A percentile compares a stretch with the other conserved stretches of the same genome.
phyloP scores from a whole-genome alignment of 352 stramenopile genomes.

The Saprolegnia parasitica region DNA sequence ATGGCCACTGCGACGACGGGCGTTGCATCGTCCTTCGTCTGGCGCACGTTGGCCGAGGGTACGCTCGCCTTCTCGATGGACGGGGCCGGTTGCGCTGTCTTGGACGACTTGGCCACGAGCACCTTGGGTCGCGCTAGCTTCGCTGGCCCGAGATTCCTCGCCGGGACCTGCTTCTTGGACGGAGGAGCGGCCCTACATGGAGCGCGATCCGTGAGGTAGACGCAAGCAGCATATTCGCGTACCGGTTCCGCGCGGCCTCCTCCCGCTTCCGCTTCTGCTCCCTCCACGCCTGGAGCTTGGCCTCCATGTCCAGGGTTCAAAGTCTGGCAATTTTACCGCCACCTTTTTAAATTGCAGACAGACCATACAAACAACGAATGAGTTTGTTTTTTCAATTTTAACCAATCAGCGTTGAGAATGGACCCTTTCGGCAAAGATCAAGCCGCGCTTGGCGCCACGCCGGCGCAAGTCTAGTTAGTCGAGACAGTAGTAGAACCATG shows the following conservation, averaged over 20 bases:
- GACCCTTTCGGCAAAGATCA: neutral
- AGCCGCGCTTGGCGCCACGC: neutral
- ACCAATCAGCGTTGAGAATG: constrained; percentile 4
- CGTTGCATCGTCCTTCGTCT: too few species aligned
- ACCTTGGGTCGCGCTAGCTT: neutral
- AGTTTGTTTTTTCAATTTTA: neutral
- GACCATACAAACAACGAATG: constrained; percentile 10
- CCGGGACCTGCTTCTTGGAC: neutral
- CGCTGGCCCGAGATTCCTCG: neutral
- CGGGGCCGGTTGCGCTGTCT: neutral
- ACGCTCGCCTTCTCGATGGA: too few species aligned
- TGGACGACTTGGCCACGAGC: neutral
- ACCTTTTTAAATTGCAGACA: neutral
- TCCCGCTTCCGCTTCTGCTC: constrained; percentile 26
- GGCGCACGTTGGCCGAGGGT: too few species aligned
- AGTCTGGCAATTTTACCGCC: constrained; percentile 15
- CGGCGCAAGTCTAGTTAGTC: neutral
- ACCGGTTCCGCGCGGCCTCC: neutral
- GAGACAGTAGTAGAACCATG: too few species aligned
- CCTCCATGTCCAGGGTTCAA: constrained; percentile 18
- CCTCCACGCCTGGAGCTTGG: constrained; percentile 21
- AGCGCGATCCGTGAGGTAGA: neutral
- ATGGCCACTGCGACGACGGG: too few species aligned
- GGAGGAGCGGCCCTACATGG: neutral
- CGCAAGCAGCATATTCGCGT: neutral